A percentile compares a stretch with the other conserved stretches of the same genome.
Evolutionary conservation across 164 flowering plant species (phyloP).

Genomic region (Macadamia tetraphylla): DNA sequence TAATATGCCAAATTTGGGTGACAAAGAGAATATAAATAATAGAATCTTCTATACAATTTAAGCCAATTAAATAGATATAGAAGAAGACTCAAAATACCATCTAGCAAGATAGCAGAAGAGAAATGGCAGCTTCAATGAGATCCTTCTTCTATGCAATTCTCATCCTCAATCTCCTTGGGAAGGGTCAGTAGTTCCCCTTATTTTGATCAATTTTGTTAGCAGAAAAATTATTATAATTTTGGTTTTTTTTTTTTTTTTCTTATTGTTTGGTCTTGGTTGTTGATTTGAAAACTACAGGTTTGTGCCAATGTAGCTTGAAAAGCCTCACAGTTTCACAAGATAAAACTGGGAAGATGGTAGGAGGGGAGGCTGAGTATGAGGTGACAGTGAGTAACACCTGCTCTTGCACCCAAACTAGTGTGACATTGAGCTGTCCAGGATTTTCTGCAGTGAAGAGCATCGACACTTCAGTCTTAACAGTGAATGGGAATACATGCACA

Average conservation of each 20-base stretch:
- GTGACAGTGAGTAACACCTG: background rate
- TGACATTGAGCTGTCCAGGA: background rate
- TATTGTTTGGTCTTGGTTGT: background rate
- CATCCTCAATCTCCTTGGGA: background rate
- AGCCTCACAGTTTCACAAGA: background rate
- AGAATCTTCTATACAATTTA: no score
- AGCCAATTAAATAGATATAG: no score
- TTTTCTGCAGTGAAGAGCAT: background rate
- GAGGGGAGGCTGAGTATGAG: background rate
- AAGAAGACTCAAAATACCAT: no score
- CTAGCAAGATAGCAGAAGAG: no score
- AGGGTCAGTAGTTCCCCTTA: background rate
- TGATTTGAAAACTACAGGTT: background rate
- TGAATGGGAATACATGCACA: background rate
- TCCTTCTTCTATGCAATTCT: background rate
- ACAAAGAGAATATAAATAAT: no score
- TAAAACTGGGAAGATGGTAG: background rate
- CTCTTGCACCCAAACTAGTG: background rate
- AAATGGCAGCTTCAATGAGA: background rate
- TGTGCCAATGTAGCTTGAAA: constrained; percentile 1
- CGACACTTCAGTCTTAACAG: background rate
- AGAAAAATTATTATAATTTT: background rate
- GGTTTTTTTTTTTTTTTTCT: background rate
- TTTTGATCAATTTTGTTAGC: background rate
- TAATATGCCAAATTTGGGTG: no score